Evolutionary conservation across 441 rosid species (phyloP).

Genomic region (Pelargonium cotyledonis): DNA sequence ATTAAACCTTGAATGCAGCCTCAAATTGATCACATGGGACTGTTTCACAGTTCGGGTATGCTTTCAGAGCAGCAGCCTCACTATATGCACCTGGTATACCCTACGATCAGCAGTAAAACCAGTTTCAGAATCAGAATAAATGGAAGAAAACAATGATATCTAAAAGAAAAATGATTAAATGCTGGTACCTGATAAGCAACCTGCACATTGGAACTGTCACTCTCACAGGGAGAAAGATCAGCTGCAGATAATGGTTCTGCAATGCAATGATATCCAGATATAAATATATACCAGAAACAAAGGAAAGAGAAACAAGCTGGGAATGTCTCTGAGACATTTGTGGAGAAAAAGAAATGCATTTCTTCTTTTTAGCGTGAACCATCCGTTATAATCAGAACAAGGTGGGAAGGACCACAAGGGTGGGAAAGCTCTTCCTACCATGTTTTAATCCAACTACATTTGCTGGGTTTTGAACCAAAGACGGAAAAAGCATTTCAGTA

Average conservation of each 20-base stretch:
- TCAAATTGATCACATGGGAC: conserved; percentile 90
- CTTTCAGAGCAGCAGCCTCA: conserved; percentile 85
- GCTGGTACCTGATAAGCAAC: conserved; percentile 74
- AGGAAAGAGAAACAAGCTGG: no score
- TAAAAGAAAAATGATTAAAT: conserved; percentile 15
- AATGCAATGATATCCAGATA: conserved; percentile 19
- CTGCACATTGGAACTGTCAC: conserved; percentile 48
- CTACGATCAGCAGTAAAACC: conserved; percentile 33
- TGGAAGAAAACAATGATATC: conserved; percentile 11
- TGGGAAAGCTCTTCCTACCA: no score
- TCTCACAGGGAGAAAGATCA: conserved; percentile 35
- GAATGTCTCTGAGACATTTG: no score
- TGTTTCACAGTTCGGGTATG: conserved; percentile 80
- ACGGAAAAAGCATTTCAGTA: no score
- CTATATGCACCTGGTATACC: conserved; percentile 88
- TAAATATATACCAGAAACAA: no score
- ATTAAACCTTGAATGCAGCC: conserved; percentile 69
- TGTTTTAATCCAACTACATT: no score
- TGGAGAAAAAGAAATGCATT: no score
- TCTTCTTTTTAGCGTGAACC: no score
- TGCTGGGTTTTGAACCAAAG: no score
- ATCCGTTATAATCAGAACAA: no score
- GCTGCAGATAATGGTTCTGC: conserved; percentile 69
- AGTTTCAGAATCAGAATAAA: conserved; percentile 15
- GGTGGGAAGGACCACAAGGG: no score